phyloP scores from a whole-genome alignment of 352 stramenopile genomes.

The Pythium insidiosum region DNA sequence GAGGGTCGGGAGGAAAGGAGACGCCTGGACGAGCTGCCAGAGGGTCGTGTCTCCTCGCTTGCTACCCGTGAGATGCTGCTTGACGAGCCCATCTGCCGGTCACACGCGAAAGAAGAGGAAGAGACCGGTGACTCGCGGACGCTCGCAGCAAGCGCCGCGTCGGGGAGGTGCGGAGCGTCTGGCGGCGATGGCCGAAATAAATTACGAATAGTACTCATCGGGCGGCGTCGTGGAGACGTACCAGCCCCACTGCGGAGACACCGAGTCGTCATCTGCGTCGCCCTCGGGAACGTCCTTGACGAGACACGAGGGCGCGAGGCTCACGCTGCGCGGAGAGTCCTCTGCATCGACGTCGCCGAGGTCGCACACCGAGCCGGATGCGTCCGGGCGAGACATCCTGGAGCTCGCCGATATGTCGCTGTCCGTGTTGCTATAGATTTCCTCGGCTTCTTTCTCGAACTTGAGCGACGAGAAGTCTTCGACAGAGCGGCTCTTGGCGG shows the following conservation, averaged over 20 bases:
- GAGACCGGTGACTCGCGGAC: no score
- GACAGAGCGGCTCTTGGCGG: conserved; percentile 3
- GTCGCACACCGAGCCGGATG: conserved; percentile 11
- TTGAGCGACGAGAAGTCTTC: conserved; percentile 10
- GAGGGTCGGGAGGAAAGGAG: no score
- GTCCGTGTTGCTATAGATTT: conserved; percentile 58
- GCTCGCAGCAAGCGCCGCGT: no score
- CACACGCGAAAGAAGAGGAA: no score
- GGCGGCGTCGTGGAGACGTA: conserved; percentile 76
- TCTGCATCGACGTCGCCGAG: conserved; percentile 27
- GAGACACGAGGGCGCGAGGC: conserved; percentile 12
- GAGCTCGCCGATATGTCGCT: conserved; percentile 44
- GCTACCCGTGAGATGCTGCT: no score
- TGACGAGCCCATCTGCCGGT: no score
- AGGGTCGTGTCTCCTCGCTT: no score
- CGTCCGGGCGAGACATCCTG: conserved; percentile 21
- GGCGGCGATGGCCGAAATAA: neutral
- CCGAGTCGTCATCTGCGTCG: conserved; percentile 25
- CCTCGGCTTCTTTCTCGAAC: conserved; percentile 20
- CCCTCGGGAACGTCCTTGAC: conserved; percentile 16
- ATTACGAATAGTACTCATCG: conserved; percentile 50
- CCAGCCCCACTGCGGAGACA: conserved; percentile 73
- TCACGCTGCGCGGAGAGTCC: conserved; percentile 10
- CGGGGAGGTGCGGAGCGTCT: neutral
- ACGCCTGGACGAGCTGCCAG: no score